Conservation (phyloP, 2,329 filamentous ascomycete genomes). For the Apiospora sp. region DNA sequence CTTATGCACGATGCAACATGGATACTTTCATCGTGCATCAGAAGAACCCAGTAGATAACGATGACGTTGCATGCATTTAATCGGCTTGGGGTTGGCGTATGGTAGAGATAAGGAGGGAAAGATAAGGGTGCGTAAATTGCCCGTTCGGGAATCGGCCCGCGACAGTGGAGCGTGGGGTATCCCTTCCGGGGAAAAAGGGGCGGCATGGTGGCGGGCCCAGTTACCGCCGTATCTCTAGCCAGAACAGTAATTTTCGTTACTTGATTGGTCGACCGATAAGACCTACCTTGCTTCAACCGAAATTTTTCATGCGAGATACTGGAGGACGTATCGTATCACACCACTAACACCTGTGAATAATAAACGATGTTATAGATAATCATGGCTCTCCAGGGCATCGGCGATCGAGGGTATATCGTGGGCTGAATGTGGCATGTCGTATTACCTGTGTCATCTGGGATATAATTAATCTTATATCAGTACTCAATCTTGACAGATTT, state of each 20-base stretch:
- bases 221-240: background rate
- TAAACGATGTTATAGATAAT: background rate
- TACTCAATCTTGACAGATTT: too few relatives aligned
- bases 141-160: constrained; percentile 10
- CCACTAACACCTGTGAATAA: background rate
- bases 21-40: background rate
- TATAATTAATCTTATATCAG: background rate
- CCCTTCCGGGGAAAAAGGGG: background rate
- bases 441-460: background rate
- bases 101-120: background rate
- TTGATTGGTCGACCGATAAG: background rate
- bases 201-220: background rate
- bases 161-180: background rate
- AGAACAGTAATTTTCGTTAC: background rate
- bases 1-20: background rate
- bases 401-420: background rate
- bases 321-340: background rate
- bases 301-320: background rate
- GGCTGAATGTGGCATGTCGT: background rate
- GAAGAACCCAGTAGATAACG: background rate
- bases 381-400: background rate
- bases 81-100: background rate
- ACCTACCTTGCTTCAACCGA: background rate
- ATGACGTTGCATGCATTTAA: background rate
- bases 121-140: constrained; percentile 23